These are phyloP conservation scores for Geum urbanum DNA, from an alignment of 306 rosid genomes.

Conservation along the genomic window DNA sequence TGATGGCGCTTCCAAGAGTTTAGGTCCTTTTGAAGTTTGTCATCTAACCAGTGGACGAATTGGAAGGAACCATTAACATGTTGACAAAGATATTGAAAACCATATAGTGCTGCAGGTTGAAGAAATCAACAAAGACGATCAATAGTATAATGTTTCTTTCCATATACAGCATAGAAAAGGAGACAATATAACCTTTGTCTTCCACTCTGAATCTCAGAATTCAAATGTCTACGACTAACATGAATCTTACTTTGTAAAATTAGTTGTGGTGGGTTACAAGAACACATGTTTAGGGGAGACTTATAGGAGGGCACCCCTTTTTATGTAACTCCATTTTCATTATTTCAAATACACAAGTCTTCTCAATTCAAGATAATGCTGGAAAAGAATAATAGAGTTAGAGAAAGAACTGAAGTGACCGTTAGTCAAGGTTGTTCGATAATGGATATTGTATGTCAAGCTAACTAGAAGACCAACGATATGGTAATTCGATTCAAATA, in stretches of 20 bases:
- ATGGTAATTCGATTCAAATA: no score
- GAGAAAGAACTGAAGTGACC: no score
- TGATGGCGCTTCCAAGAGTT: constrained; percentile 28
- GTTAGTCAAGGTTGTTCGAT: neutral
- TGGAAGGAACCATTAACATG: constrained; percentile 50
- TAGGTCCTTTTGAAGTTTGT: constrained; percentile 40
- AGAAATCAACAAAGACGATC: constrained; percentile 1
- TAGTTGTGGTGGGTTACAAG: constrained; percentile 10
- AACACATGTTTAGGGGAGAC: constrained; percentile 2
- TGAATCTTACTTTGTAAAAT: neutral
- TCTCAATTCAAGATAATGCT: neutral
- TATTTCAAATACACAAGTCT: neutral
- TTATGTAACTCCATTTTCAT: neutral
- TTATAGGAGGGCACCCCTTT: constrained; percentile 3
- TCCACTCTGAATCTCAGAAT: constrained; percentile 18
- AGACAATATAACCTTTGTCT: constrained; percentile 21
- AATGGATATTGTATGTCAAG: neutral
- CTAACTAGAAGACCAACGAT: neutral
- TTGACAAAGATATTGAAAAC: constrained; percentile 38
- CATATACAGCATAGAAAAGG: constrained; percentile 34
- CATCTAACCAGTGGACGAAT: constrained; percentile 49
- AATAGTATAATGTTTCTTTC: neutral
- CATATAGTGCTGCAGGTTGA: constrained; percentile 24
- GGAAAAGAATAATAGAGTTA: neutral
- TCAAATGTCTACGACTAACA: constrained; percentile 7